Evolutionary conservation across 1,284 basidiomycete species (phyloP), one percentile per base, ranked within the genome.

Genomic region (Leccinum huronense): DNA sequence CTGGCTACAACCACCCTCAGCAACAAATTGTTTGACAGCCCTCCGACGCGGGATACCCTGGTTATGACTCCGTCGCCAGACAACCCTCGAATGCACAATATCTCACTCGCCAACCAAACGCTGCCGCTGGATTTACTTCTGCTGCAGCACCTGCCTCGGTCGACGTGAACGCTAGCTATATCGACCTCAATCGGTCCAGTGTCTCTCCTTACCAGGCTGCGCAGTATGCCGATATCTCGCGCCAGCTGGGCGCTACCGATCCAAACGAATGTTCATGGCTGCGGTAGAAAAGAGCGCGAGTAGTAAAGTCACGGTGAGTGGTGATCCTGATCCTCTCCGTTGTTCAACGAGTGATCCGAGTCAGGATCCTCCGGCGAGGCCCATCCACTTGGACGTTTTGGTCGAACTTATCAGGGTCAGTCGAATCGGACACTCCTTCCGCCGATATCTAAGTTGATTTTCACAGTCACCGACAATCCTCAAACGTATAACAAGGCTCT

Each of bases 401-500:
- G 89, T 97, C 34, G 94, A 96, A 68, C 82, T 96, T 40, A 91
- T 97, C 72, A 83, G 73, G 84, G 92, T 94, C 70, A 57, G 84
- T 74, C 10, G 53, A 59, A 61, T 40, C 36, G n/a, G 11, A 58
- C 14, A n/a, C 40, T 60, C 42, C 60, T 58, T 63, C 6, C 16
- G 45, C 42, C 27, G 38, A 19, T 2, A 45, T 53, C 65, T 64
- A 62, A 67, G 11, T 30, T 42, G 23, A 23, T 23, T 23, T 45
- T 58, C 64, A 2, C 53, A 94, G 94, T 88, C 13, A 91, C 94
- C 3, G 86, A 88, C 62, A 98, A 97, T 73, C 95, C 96, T 2
- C 94, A 98, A 74, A 97, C 94, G 0, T 96, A 95, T 79, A 90
- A 98, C 70, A 93, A 97, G 74, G 94, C 95, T 0, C 81, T 99